Percentiles rank a stretch among this genome's conserved stretches.
Conservation (phyloP, 2,329 filamentous ascomycete species). For the Dothistroma septosporum region DNA sequence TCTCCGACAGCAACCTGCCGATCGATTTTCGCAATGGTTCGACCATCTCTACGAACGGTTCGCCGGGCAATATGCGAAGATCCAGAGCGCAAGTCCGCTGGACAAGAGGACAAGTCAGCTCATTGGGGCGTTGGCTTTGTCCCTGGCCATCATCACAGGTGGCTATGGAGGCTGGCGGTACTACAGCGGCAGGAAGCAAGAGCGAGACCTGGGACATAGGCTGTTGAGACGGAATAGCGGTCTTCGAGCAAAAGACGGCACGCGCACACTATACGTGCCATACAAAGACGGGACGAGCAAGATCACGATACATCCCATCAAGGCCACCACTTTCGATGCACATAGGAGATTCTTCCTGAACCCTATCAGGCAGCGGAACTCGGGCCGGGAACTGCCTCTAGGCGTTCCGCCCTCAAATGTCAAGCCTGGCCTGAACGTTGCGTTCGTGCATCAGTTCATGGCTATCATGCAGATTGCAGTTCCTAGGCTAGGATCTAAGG, state of each 20-base stretch:
- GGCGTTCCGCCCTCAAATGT: slow-evolving; percentile 78
- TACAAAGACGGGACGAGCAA: slow-evolving; percentile 85
- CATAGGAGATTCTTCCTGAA: slow-evolving; percentile 90
- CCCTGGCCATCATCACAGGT: slow-evolving; percentile 71
- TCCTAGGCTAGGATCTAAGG: slow-evolving; percentile 90
- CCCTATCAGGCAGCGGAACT: slow-evolving; percentile 66
- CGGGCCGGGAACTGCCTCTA: slow-evolving; percentile 54
- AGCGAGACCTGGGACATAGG: slow-evolving; percentile 76
- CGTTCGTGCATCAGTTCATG: slow-evolving; percentile 93
- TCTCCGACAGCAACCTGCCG: slow-evolving; percentile 46
- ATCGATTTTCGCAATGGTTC: slow-evolving; percentile 33
- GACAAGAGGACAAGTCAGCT: slow-evolving; percentile 70
- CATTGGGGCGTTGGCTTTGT: slow-evolving; percentile 69
- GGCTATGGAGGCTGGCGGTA: slow-evolving; percentile 75
- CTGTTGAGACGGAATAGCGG: slow-evolving; percentile 89
- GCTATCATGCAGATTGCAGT: slow-evolving; percentile 98
- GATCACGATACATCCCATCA: slow-evolving; percentile 85
- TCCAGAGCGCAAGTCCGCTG: slow-evolving; percentile 48
- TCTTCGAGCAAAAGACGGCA: slow-evolving; percentile 88
- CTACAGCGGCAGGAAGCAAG: slow-evolving; percentile 68
- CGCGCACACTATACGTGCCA: slow-evolving; percentile 89
- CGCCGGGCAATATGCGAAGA: slow-evolving; percentile 45
- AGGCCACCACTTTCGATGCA: slow-evolving; percentile 91
- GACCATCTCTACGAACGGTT: slow-evolving; percentile 42
- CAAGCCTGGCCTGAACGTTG: slow-evolving; percentile 89